phyloP scores from a whole-genome alignment of 2,329 filamentous ascomycete genomes.

The Stachybotrys chlorohalonatus region DNA sequence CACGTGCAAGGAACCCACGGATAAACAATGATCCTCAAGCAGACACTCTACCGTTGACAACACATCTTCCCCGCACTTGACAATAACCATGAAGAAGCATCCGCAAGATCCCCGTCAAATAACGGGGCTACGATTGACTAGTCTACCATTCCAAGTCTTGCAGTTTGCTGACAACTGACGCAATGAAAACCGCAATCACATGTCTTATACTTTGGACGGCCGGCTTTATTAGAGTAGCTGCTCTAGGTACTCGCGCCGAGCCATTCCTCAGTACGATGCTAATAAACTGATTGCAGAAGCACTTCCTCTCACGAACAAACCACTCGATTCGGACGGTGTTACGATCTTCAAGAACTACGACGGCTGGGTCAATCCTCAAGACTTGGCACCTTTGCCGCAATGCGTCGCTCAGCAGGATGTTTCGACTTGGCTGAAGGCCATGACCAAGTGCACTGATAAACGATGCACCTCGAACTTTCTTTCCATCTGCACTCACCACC shows the following conservation, averaged over 20 bases:
- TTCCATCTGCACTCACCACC: constrained; percentile 1
- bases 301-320: too few relatives aligned
- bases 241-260: too few relatives aligned
- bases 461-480: constrained; percentile 3
- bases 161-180: too few relatives aligned
- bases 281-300: too few relatives aligned
- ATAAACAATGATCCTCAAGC: neutral
- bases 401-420: constrained; percentile 2
- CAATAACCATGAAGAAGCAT: neutral
- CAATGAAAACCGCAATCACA: too few relatives aligned
- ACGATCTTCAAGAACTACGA: neutral
- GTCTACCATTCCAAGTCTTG: too few relatives aligned
- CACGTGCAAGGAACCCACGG: too few relatives aligned
- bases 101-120: neutral
- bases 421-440: neutral
- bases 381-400: constrained; percentile 1
- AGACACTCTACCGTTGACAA: neutral
- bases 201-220: too few relatives aligned
- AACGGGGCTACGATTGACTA: too few relatives aligned
- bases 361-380: constrained; percentile 3
- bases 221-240: too few relatives aligned
- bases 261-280: too few relatives aligned
- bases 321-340: neutral
- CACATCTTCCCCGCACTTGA: neutral
- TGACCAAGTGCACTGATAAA: constrained; percentile 2